Conservation (phyloP, 192 early-diverging fungal genomes). For the Borealophlyctis nickersoniae region DNA sequence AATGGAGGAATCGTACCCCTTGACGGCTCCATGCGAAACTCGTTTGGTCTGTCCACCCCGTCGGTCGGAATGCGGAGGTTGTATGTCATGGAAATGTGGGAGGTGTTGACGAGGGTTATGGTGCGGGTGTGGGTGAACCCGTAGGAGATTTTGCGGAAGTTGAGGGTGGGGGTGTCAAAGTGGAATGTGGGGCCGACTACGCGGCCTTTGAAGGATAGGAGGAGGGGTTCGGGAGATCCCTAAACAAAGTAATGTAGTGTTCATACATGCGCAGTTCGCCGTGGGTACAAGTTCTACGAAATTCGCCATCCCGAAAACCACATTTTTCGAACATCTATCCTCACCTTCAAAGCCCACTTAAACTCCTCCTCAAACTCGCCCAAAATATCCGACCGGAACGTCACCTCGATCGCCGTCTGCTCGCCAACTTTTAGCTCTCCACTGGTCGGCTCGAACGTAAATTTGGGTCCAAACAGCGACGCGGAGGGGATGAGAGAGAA, state of each 20-base stretch:
- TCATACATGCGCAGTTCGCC: too few relatives aligned
- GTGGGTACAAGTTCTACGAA: too few relatives aligned
- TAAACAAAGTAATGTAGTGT: conserved; percentile 17
- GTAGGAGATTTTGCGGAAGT: conserved; percentile 44
- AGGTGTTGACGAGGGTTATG: conserved; percentile 49
- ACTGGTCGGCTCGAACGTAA: conserved; percentile 41
- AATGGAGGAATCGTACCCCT: conserved; percentile 34
- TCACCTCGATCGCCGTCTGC: conserved; percentile 38
- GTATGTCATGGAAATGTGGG: conserved; percentile 52
- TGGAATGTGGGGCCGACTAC: conserved; percentile 59
- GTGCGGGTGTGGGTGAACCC: conserved; percentile 37
- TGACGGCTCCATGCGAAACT: conserved; percentile 39
- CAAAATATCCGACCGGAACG: conserved; percentile 44
- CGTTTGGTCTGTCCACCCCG: conserved; percentile 16
- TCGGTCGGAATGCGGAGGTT: conserved; percentile 26
- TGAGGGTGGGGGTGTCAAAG: conserved; percentile 40
- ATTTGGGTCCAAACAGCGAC: conserved; percentile 45
- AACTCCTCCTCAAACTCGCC: conserved; percentile 56
- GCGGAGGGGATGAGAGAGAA: conserved; percentile 25
- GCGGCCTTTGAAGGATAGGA: conserved; percentile 38
- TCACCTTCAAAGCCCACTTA: conserved; percentile 49
- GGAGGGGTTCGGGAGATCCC: conserved; percentile 44
- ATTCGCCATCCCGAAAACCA: too few relatives aligned
- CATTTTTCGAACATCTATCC: too few relatives aligned
- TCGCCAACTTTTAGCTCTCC: conserved; percentile 45